Evolutionary conservation across 2,329 filamentous ascomycete genomes (phyloP), one percentile per base, ranked within the genome.

Genomic region (Chrysosphaeria jannelii): DNA sequence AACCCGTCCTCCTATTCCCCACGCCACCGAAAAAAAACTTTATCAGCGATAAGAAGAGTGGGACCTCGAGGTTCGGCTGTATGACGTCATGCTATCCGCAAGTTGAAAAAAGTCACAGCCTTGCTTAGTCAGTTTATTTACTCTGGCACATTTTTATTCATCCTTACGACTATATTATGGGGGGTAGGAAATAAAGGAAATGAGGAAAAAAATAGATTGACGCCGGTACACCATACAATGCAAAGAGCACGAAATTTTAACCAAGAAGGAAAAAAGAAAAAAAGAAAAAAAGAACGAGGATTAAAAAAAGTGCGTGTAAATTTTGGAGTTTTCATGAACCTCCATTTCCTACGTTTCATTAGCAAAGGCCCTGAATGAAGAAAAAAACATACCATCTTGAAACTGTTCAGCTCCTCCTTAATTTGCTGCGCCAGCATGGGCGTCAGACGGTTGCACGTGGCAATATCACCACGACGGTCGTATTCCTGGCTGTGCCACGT

Each of bases 241-340:
- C 16, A n/a, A 7, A 18, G 16, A 18, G 7, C 21, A 24, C 15
- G 25, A 14, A 23, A 22, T 31, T 31, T 33, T 31, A 28, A 26
- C 30, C 27, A 28, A 29, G 21, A 23, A 14, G 19, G 19, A 16
- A 24, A 28, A 24, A 14, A 25, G 19, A 22, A 20, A 22, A 18
- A 23, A 22, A 23, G 14, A 22, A 16, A 10, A 15, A 15, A 24
- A 20, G 12, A 14, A n/a, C 19, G 12, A 11, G 5, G 23, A 10
- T 81, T 62, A 97, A 57, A 97, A 93, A 60, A 97, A 97, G 58
- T 97, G 85, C 36, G 85, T 97, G 55, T 97, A 91, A 39, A 91
- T 79, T 53, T 93, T 97, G 34, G 85, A 93, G 43, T 70, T 75
- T 48, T 93, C 85, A 45, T 97, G 85, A 38, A 97, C 85, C 53